These are phyloP conservation scores for Trypanosoma avium DNA, from an alignment of 208 protist genomes.

Conservation along the genomic window DNA sequence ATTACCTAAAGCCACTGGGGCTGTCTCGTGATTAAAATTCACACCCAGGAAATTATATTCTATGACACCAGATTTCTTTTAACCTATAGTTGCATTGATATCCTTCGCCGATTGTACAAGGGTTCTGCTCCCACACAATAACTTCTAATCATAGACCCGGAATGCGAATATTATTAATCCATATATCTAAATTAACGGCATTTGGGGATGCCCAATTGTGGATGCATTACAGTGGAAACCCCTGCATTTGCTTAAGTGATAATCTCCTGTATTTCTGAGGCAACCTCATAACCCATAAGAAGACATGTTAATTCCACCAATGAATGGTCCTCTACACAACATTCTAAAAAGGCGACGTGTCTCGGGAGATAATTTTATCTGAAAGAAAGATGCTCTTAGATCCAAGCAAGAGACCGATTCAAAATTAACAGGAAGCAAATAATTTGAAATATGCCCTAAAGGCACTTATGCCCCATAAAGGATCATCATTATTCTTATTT, in stretches of 20 bases:
- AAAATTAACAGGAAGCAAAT: background rate
- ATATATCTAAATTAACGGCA: slow-evolving; percentile 21
- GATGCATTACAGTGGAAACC: slow-evolving; percentile 5
- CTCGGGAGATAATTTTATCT: background rate
- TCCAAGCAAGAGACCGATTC: background rate
- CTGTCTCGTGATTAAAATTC: background rate
- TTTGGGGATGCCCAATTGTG: background rate
- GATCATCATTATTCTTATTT: background rate
- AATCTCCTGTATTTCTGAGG: slow-evolving; percentile 30
- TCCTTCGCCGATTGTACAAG: background rate
- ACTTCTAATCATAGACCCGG: slow-evolving; percentile 10
- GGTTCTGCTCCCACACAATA: background rate
- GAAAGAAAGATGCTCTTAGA: slow-evolving; percentile 11
- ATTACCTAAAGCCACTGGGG: background rate
- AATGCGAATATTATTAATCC: slow-evolving; percentile 36
- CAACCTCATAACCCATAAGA: slow-evolving; percentile 25
- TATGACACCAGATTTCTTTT: background rate
- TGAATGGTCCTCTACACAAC: background rate
- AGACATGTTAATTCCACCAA: slow-evolving; percentile 25
- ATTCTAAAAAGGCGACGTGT: background rate
- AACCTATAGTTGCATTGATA: background rate
- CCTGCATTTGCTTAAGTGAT: slow-evolving; percentile 23
- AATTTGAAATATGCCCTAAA: background rate
- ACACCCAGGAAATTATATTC: background rate
- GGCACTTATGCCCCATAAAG: background rate